Evolutionary conservation across 805 yeast genomes (phyloP).

Genomic region (Candida tallmaniae): DNA sequence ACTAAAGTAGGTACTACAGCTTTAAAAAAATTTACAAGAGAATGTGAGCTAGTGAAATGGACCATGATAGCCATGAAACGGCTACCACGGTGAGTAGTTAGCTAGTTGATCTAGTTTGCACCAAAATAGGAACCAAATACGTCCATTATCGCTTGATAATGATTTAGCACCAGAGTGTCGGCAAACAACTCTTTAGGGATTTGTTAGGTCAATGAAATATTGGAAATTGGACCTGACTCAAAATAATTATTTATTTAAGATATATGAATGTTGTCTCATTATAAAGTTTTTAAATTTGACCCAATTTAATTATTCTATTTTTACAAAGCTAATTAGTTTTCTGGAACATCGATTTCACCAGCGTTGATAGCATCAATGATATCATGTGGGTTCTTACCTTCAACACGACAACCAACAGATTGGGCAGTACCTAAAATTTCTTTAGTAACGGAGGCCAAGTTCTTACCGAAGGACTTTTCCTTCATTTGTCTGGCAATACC

Average conservation of each 20-base stretch:
- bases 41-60: constrained; percentile 64
- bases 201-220: neutral
- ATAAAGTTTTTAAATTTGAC: neutral
- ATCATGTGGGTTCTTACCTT: constrained; percentile 99
- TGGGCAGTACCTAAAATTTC: constrained; percentile 99
- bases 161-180: constrained; percentile 88
- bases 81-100: constrained; percentile 68
- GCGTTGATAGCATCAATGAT: constrained; percentile 97
- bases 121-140: constrained; percentile 84
- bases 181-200: constrained; percentile 53
- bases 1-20: no score
- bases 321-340: constrained; percentile 46
- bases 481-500: constrained; percentile 98
- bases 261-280: constrained; percentile 3
- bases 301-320: neutral
- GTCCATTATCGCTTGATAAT: constrained; percentile 17
- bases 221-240: constrained; percentile 1
- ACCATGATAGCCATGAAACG: constrained; percentile 48
- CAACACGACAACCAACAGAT: constrained; percentile 99
- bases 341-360: constrained; percentile 95
- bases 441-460: constrained; percentile 92
- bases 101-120: constrained; percentile 73
- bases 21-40: constrained; percentile 4
- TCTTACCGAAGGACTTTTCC: constrained; percentile 97
- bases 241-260: constrained; percentile 5